Conservation (phyloP, 2,329 filamentous ascomycete genomes). For the Zasmidium citrigriseum region DNA sequence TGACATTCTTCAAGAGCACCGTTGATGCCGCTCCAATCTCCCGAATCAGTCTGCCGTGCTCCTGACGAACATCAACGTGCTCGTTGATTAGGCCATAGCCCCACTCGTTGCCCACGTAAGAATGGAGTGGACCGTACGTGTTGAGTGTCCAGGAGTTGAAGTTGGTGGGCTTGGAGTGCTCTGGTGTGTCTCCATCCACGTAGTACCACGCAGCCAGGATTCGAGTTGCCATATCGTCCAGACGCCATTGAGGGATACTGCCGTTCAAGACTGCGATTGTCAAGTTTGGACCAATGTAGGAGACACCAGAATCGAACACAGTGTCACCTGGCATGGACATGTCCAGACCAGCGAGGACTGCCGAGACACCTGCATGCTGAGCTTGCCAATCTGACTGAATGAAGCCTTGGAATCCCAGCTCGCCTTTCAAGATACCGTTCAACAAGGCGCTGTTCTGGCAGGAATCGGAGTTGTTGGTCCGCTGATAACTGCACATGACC, state of each 20-base stretch:
- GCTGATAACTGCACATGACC: slow-evolving; percentile 61
- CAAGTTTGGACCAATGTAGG: slow-evolving; percentile 53
- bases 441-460: slow-evolving; percentile 69
- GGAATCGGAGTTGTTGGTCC: slow-evolving; percentile 53
- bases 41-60: slow-evolving; percentile 73
- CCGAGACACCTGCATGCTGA: slow-evolving; percentile 31
- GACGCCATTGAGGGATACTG: slow-evolving; percentile 29
- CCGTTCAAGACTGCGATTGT: slow-evolving; percentile 36
- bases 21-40: slow-evolving; percentile 76
- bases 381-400: slow-evolving; percentile 53
- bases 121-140: slow-evolving; percentile 70
- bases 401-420: slow-evolving; percentile 46
- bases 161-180: slow-evolving; percentile 61
- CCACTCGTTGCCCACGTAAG: slow-evolving; percentile 53
- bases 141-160: slow-evolving; percentile 85
- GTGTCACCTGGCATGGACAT: slow-evolving; percentile 33
- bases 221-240: slow-evolving; percentile 37
- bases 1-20: slow-evolving; percentile 64
- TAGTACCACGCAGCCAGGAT: slow-evolving; percentile 41
- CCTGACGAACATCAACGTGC: slow-evolving; percentile 77
- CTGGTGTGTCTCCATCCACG: slow-evolving; percentile 56
- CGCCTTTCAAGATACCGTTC: slow-evolving; percentile 67
- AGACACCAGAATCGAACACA: slow-evolving; percentile 24
- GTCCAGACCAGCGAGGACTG: slow-evolving; percentile 34
- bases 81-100: slow-evolving; percentile 69